phyloP scores from a whole-genome alignment of 257 asterid species.

The Solanum lycopersicoides region DNA sequence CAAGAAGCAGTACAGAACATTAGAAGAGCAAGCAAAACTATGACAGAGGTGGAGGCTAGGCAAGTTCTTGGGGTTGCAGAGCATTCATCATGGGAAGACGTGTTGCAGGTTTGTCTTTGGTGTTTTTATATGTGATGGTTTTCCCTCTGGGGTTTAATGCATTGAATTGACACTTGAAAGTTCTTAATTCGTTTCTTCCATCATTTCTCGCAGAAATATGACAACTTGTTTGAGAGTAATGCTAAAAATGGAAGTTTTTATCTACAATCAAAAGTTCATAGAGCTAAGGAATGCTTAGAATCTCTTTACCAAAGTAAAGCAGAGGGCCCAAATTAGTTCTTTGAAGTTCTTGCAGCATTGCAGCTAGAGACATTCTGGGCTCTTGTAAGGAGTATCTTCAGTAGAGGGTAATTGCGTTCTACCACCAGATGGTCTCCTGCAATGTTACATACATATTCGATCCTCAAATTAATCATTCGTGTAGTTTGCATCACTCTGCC shows the following conservation, averaged over 20 bases:
- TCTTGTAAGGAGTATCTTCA: background rate
- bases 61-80: constrained; percentile 68
- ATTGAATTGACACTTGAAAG: background rate
- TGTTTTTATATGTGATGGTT: background rate
- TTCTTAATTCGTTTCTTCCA: background rate
- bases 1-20: constrained; percentile 59
- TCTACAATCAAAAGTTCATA: constrained; percentile 55
- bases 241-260: constrained; percentile 48
- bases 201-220: constrained; percentile 33
- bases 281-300: constrained; percentile 71
- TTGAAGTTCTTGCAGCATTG: background rate
- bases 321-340: background rate
- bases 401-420: background rate
- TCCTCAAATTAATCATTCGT: background rate
- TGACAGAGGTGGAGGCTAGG: constrained; percentile 74
- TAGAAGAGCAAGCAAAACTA: constrained; percentile 40
- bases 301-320: constrained; percentile 27
- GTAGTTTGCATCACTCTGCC: background rate
- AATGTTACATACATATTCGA: background rate
- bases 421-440: background rate
- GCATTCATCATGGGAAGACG: constrained; percentile 64
- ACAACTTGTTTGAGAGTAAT: constrained; percentile 52
- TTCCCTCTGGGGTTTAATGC: background rate
- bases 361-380: background rate
- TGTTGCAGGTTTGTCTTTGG: constrained; percentile 35